These are phyloP conservation scores for Kluyveromyces aestuarii DNA, from an alignment of 805 yeast species.

Conservation along the genomic window DNA sequence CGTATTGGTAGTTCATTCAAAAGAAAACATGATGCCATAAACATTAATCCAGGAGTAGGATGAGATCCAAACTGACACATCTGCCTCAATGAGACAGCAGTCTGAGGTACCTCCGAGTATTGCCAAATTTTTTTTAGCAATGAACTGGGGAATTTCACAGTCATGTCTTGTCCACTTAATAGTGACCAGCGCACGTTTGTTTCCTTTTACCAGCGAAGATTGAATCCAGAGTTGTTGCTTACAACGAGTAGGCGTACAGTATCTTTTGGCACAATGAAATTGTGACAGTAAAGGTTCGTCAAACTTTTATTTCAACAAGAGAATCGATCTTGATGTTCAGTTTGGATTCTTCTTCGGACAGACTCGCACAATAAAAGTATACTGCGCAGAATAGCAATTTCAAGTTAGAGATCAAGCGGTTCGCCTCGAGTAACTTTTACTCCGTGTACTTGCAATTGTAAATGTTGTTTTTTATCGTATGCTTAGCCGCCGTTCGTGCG, in stretches of 20 bases:
- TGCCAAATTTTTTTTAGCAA: conserved; percentile 41
- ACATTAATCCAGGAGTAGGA: conserved; percentile 70
- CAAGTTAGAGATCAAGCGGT: no score
- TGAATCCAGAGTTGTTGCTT: neutral
- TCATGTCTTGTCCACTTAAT: neutral
- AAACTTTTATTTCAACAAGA: no score
- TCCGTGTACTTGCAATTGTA: no score
- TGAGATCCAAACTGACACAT: conserved; percentile 86
- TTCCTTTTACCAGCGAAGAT: neutral
- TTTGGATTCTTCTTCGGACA: neutral
- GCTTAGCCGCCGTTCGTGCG: conserved; percentile 1
- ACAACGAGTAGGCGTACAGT: neutral
- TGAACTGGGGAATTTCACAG: conserved; percentile 14
- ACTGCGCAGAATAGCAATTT: no score
- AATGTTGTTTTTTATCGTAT: no score
- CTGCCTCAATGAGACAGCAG: conserved; percentile 75
- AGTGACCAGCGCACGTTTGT: neutral
- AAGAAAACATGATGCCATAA: conserved; percentile 74
- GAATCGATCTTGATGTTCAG: no score
- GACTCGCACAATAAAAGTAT: no score
- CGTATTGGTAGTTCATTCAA: conserved; percentile 84
- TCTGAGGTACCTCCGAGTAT: conserved; percentile 68
- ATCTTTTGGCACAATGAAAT: neutral
- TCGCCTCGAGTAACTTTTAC: no score
- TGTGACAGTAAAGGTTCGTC: neutral